Conservation (phyloP, 1,139 yeast species). For the Zygosaccharomyces pseudobailii region DNA sequence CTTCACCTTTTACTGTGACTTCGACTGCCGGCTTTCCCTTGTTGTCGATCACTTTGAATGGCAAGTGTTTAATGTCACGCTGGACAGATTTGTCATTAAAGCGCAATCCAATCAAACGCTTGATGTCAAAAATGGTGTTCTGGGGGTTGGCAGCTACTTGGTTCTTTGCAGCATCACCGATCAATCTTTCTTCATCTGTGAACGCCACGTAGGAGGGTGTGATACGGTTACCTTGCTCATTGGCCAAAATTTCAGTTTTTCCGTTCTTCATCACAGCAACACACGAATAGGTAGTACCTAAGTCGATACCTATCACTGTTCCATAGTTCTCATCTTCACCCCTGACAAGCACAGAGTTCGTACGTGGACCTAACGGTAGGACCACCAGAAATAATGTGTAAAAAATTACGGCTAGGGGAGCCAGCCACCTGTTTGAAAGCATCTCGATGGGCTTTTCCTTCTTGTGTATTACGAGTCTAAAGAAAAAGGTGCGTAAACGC, state of each 20-base stretch:
- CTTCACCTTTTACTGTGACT: conserved; percentile 64
- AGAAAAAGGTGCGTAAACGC: background rate
- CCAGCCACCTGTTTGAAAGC: conserved; percentile 36
- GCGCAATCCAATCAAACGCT: conserved; percentile 80
- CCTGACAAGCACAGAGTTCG: conserved; percentile 24
- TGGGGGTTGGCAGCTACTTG: conserved; percentile 80
- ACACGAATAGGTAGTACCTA: conserved; percentile 90
- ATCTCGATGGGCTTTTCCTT: conserved; percentile 29
- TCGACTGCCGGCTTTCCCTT: conserved; percentile 77
- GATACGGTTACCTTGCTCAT: conserved; percentile 93
- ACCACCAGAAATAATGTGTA: conserved; percentile 56
- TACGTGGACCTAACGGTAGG: conserved; percentile 45
- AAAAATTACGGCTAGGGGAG: conserved; percentile 50
- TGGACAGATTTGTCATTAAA: conserved; percentile 72
- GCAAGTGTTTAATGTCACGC: conserved; percentile 77
- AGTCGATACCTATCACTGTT: conserved; percentile 68
- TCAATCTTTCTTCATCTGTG: conserved; percentile 78
- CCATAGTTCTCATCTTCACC: conserved; percentile 59
- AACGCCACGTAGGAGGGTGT: conserved; percentile 90
- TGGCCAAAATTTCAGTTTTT: conserved; percentile 86
- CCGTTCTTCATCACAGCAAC: conserved; percentile 93
- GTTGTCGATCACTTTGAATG: conserved; percentile 62
- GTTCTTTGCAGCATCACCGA: conserved; percentile 93
- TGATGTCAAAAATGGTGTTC: conserved; percentile 80
- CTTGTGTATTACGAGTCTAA: conserved; percentile 25